Base-by-base conservation (phyloP, 352 stramenopile genomes). In the Globisporangium rhizosaccharum region DNA sequence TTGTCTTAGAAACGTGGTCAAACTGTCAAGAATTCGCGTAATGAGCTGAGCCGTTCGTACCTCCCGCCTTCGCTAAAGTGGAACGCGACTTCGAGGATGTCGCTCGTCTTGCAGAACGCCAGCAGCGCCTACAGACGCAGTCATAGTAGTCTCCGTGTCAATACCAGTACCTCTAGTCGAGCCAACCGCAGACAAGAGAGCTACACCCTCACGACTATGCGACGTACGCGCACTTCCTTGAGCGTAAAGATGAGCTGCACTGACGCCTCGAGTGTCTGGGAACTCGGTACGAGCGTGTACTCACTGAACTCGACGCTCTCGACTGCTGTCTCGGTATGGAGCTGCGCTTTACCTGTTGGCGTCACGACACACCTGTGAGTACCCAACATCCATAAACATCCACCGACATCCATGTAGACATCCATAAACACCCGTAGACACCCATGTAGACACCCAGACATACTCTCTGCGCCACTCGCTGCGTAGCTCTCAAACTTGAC, bases 401-500 rank as follows among this genome's bases (percentile, higher is more conserved):
- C 33, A 39, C 30, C 8, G 23, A 23, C 23, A 23, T 23, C 23
- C 23, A 23, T 23, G 23, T 23, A 23, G 23, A 23, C 23, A 23
- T 23, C 23, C 23, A 23, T 23, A 23, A 4, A 36, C 30, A 36
- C 30, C 30, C 1, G 2, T 50, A 1, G 25, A 18, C n/a, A n/a
- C 33, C 11, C 14, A 39, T 20, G 3, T 48, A 36, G 5, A 37
- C 10, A 53, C 25, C 7, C 25, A 59, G 17, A 26, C 26, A 14
- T 59, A 75, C 81, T 72, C 53, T 90, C 79, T 36, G 68, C 66
- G 2, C 75, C 51, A 51, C 73, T 76, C 17, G 72, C 74, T 46
- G 88, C 83, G 56, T 92, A 90, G 62, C 81, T 92, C 65, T 92
- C 82, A 42, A 94, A 90, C 56, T 85, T 87, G 41, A 91, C 77